Conservation (phyloP, 768 basidiomycete species). For the Lyophyllum atratum region DNA sequence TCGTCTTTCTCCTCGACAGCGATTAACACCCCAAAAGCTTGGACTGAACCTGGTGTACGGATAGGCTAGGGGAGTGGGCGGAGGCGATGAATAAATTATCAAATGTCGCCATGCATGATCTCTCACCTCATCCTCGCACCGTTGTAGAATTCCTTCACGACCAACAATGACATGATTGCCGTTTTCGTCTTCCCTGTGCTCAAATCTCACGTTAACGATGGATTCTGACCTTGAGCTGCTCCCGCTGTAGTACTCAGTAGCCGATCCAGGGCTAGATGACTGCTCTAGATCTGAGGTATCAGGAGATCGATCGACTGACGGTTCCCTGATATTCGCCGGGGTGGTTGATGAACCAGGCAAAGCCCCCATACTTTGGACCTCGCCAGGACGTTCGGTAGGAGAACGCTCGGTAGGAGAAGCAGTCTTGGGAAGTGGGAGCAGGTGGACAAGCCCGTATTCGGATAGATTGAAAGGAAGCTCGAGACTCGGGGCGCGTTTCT, state of each 20-base stretch:
- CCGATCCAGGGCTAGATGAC: constrained; percentile 15
- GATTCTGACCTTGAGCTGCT: constrained; percentile 23
- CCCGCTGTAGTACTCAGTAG: constrained; percentile 8
- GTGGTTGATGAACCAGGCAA: neutral
- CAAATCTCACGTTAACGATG: constrained; percentile 62
- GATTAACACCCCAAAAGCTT: constrained; percentile 82
- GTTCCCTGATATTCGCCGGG: constrained; percentile 16
- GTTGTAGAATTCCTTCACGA: constrained; percentile 61
- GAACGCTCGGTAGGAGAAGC: too few relatives aligned
- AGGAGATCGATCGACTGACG: constrained; percentile 10
- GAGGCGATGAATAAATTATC: neutral
- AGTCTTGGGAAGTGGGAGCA: constrained; percentile 32
- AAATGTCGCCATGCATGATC: neutral
- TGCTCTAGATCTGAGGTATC: neutral
- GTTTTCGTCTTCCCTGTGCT: constrained; percentile 61
- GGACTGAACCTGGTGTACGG: constrained; percentile 77
- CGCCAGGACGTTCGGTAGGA: neutral
- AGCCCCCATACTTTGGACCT: neutral
- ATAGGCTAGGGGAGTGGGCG: constrained; percentile 65
- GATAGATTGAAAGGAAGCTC: constrained; percentile 39
- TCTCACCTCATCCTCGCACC: constrained; percentile 76
- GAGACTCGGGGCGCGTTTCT: neutral
- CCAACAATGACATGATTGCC: constrained; percentile 75
- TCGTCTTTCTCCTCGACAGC: constrained; percentile 65
- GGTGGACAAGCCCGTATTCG: constrained; percentile 42